phyloP scores from a whole-genome alignment of 1,284 basidiomycete genomes.

The Fomitopsis palustris region DNA sequence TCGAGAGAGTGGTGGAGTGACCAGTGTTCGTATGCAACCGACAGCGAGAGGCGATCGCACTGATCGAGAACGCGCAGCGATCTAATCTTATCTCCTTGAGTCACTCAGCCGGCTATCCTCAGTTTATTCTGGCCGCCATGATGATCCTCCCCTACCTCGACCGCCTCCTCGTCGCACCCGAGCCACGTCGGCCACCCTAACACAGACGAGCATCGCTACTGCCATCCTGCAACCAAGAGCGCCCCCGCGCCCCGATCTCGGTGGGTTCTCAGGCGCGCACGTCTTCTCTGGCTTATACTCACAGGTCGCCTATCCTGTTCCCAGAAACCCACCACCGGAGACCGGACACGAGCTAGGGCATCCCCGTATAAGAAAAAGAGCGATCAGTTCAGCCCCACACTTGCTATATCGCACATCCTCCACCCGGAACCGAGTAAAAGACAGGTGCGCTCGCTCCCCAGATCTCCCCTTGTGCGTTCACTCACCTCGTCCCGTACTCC shows the following conservation, averaged over 20 bases:
- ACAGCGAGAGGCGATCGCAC: too few species aligned
- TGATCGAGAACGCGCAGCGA: not conserved
- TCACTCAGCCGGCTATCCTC: not conserved
- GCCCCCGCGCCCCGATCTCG: slow-evolving; percentile 1
- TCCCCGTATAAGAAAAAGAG: not conserved
- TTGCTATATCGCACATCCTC: not conserved
- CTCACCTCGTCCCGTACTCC: slow-evolving; percentile 3
- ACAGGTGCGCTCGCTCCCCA: not conserved
- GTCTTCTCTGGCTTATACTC: not conserved
- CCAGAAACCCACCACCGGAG: not conserved
- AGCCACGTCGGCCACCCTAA: not conserved
- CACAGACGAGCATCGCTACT: not conserved
- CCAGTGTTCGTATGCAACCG: too few species aligned
- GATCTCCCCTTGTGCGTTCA: not conserved
- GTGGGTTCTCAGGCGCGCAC: slow-evolving; percentile 7
- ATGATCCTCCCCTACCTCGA: not conserved
- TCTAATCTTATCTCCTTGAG: slow-evolving; percentile 4
- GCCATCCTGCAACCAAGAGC: not conserved
- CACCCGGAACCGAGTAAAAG: not conserved
- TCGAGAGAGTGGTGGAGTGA: not conserved
- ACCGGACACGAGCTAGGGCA: not conserved
- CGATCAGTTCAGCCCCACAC: not conserved
- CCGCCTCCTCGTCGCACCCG: not conserved
- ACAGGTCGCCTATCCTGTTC: not conserved
- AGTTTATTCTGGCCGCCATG: slow-evolving; percentile 1